Conservation (phyloP, 2,329 filamentous ascomycete genomes). For the Aspergillus hortae region DNA sequence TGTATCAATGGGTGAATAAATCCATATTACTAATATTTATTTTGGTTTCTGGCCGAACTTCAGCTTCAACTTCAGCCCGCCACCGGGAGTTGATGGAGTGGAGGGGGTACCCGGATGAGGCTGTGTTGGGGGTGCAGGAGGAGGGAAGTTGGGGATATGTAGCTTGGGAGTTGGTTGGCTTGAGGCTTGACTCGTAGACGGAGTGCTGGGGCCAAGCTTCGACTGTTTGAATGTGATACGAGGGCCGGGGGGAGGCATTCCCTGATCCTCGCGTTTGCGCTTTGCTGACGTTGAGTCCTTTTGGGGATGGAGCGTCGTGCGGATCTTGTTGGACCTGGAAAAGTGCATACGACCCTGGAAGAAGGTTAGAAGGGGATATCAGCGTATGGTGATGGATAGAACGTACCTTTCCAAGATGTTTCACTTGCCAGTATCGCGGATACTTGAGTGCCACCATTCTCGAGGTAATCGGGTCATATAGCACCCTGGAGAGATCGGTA, state of each 20-base stretch:
- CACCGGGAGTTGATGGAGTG: slow-evolving; percentile 31
- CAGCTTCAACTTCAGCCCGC: slow-evolving; percentile 42
- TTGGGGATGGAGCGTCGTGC: slow-evolving; percentile 33
- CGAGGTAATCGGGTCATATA: slow-evolving; percentile 53
- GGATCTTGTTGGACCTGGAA: slow-evolving; percentile 34
- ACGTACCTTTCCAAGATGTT: slow-evolving; percentile 51
- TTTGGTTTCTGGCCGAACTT: slow-evolving; percentile 35
- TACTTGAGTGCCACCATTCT: slow-evolving; percentile 50
- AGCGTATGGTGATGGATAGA: not conserved
- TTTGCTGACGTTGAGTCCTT: slow-evolving; percentile 28
- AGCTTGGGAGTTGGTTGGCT: slow-evolving; percentile 26
- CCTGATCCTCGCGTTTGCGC: slow-evolving; percentile 39
- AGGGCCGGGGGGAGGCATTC: slow-evolving; percentile 31
- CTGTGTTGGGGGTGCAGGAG: slow-evolving; percentile 24
- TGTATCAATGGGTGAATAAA: slow-evolving; percentile 12
- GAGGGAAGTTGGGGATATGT: slow-evolving; percentile 30
- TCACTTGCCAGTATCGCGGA: slow-evolving; percentile 56
- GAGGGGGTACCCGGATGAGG: slow-evolving; percentile 14
- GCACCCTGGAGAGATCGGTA: slow-evolving; percentile 54
- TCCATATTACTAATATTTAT: slow-evolving; percentile 16
- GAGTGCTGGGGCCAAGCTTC: slow-evolving; percentile 28
- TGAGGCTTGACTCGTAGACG: slow-evolving; percentile 19
- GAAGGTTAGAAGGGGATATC: not conserved
- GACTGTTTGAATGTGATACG: slow-evolving; percentile 43
- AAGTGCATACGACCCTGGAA: slow-evolving; percentile 43